Evolutionary conservation across 1,284 basidiomycete species (phyloP).

Genomic region (Schizophyllum commune): DNA sequence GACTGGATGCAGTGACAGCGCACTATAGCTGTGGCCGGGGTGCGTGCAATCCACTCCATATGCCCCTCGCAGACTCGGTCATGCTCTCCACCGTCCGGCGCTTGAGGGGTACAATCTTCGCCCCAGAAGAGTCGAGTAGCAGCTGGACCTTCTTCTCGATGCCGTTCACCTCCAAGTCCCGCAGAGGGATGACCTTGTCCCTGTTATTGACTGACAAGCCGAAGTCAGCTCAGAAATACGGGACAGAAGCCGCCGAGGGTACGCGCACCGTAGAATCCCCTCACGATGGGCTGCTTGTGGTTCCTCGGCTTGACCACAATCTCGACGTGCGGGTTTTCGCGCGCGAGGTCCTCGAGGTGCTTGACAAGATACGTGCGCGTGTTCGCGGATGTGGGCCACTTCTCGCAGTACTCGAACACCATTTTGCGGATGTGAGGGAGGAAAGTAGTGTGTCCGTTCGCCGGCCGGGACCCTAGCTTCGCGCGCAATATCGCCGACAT

Average conservation of each 20-base stretch:
- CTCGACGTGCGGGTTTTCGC: slow-evolving; percentile 71
- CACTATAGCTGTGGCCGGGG: slow-evolving; percentile 38
- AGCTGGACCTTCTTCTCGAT: slow-evolving; percentile 72
- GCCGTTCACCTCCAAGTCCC: slow-evolving; percentile 61
- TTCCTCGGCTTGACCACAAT: slow-evolving; percentile 70
- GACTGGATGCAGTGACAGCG: slow-evolving; percentile 5
- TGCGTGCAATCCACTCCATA: slow-evolving; percentile 80
- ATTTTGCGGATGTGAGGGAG: slow-evolving; percentile 72
- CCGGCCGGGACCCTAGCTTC: slow-evolving; percentile 48
- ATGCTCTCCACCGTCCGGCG: slow-evolving; percentile 67
- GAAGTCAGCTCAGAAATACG: slow-evolving; percentile 12
- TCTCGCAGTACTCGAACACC: slow-evolving; percentile 80
- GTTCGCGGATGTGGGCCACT: slow-evolving; percentile 66
- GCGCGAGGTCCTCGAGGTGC: slow-evolving; percentile 55
- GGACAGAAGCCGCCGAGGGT: slow-evolving; percentile 2
- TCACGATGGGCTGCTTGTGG: slow-evolving; percentile 64
- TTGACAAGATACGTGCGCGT: slow-evolving; percentile 62
- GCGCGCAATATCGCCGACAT: slow-evolving; percentile 42
- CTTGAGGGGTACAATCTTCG: slow-evolving; percentile 72
- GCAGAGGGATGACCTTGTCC: slow-evolving; percentile 74
- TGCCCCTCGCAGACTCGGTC: slow-evolving; percentile 73
- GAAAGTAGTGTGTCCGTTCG: slow-evolving; percentile 66
- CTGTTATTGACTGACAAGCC: slow-evolving; percentile 56
- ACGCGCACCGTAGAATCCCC: slow-evolving; percentile 65
- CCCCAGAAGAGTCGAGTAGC: slow-evolving; percentile 78